Evolutionary conservation across 2,329 filamentous ascomycete species (phyloP).

Genomic region (Aspergillus sp.): DNA sequence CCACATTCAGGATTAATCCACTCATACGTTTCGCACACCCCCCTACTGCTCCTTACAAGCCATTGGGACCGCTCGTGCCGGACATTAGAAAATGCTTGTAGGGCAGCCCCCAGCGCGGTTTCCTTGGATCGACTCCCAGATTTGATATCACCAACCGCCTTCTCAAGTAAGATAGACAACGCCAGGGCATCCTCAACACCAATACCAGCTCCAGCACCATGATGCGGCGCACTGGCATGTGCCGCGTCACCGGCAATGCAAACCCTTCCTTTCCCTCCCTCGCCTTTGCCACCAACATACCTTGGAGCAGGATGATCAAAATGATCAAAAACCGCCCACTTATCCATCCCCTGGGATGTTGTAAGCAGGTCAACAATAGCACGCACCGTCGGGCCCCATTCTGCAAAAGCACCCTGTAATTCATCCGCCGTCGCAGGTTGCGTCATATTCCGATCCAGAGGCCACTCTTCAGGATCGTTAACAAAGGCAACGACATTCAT

Average conservation of each 20-base stretch:
- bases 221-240: constrained; percentile 27
- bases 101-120: constrained; percentile 26
- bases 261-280: not conserved
- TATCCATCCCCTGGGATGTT: constrained; percentile 43
- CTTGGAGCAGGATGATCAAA: constrained; percentile 46
- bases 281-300: constrained; percentile 31
- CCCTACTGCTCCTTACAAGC: constrained; percentile 43
- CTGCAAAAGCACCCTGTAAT: constrained; percentile 1
- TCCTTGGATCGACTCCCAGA: not conserved
- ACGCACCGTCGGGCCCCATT: constrained; percentile 47
- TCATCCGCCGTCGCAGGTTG: constrained; percentile 18
- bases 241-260: constrained; percentile 29
- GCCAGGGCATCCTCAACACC: constrained; percentile 28
- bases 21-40: constrained; percentile 21
- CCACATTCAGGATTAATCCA: constrained; percentile 23
- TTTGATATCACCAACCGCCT: not conserved
- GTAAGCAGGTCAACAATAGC: constrained; percentile 44
- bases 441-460: constrained; percentile 9
- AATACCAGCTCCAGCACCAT: constrained; percentile 27
- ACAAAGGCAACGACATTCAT: constrained; percentile 29
- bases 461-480: constrained; percentile 20
- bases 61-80: constrained; percentile 46
- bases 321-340: constrained; percentile 58
- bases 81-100: constrained; percentile 40
- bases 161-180: constrained; percentile 14